phyloP scores from a whole-genome alignment of 148 eudicot species.

The Polygonum maritimum region DNA sequence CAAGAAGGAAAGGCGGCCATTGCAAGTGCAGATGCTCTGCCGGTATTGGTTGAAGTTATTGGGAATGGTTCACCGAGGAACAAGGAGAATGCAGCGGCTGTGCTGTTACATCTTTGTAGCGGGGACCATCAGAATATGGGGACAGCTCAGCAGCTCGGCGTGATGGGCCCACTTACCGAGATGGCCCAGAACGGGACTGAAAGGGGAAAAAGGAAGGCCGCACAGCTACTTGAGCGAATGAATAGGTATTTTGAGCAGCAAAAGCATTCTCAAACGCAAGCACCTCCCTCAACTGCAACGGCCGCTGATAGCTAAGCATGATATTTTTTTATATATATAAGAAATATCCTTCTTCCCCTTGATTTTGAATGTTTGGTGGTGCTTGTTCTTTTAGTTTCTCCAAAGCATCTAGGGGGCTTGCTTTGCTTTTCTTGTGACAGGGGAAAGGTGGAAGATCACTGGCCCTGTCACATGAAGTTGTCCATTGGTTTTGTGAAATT shows the following conservation, averaged over 20 bases:
- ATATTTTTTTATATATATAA: neutral
- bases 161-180: constrained; percentile 41
- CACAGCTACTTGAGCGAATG: constrained; percentile 65
- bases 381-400: constrained; percentile 1
- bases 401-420: neutral
- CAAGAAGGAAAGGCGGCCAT: constrained; percentile 76
- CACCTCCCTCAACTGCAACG: constrained; percentile 9
- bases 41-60: constrained; percentile 69
- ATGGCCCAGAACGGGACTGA: constrained; percentile 77
- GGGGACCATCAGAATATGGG: constrained; percentile 53
- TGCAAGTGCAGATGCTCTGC: constrained; percentile 69
- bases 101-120: constrained; percentile 76
- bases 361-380: constrained; percentile 11
- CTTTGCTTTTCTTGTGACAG: constrained; percentile 18
- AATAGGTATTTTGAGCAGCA: constrained; percentile 59
- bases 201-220: constrained; percentile 82
- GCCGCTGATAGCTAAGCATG: constrained; percentile 28
- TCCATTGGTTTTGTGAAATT: neutral
- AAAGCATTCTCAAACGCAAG: constrained; percentile 43
- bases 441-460: constrained; percentile 77
- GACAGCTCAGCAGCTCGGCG: constrained; percentile 58
- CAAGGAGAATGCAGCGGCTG: constrained; percentile 88
- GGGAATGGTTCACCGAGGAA: constrained; percentile 84
- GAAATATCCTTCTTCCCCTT: constrained; percentile 10
- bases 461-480: constrained; percentile 11